Conservation (phyloP, 2,329 filamentous ascomycete genomes). For the Juglanconis juglandina region DNA sequence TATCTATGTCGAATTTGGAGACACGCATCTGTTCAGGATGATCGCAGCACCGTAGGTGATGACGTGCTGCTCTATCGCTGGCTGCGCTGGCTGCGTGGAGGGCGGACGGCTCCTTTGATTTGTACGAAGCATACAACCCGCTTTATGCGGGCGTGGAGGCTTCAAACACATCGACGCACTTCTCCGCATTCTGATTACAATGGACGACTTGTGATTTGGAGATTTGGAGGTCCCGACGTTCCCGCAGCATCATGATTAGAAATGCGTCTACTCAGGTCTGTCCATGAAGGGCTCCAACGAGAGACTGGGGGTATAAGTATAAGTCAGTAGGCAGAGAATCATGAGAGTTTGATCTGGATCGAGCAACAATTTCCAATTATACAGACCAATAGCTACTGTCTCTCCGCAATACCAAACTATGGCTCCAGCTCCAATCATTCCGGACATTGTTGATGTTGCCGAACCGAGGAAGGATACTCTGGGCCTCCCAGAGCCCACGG, state of each 20-base stretch:
- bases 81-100: constrained; percentile 2
- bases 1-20: not conserved
- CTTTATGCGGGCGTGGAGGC: constrained; percentile 4
- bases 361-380: not conserved
- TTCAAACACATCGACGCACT: not conserved
- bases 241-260: constrained; percentile 11
- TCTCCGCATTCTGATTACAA: constrained; percentile 8
- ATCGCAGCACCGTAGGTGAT: constrained; percentile 10
- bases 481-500: constrained; percentile 54
- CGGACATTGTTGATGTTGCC: constrained; percentile 61
- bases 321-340: not conserved
- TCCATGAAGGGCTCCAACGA: not conserved
- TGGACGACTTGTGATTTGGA: constrained; percentile 4
- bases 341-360: too few relatives aligned
- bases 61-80: constrained; percentile 10
- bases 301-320: constrained; percentile 4
- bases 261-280: constrained; percentile 9
- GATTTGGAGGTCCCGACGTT: not conserved
- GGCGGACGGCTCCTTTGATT: constrained; percentile 10
- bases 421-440: constrained; percentile 57
- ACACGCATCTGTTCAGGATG: not conserved
- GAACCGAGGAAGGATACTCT: constrained; percentile 63
- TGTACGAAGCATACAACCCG: not conserved
- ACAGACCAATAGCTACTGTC: not conserved
- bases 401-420: constrained; percentile 25